Evolutionary conservation across 2,329 filamentous ascomycete species (phyloP), one percentile per base, ranked within the genome.

Genomic region (Zelopaecilomyces penicillatus): DNA sequence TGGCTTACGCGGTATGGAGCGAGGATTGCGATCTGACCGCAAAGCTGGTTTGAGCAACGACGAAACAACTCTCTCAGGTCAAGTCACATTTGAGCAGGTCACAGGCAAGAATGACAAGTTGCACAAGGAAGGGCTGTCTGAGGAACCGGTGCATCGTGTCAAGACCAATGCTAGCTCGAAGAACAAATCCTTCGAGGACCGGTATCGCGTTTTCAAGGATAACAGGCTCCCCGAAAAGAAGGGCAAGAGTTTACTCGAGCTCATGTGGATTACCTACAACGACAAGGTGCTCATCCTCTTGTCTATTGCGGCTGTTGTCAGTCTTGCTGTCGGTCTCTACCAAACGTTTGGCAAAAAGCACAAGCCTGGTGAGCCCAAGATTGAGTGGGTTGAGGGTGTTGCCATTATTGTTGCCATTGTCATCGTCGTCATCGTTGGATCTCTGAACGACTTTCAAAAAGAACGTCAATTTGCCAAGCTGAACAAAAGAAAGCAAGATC

Each of bases 221-320:
- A 90, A 90, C 58, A 71, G 78, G 37, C 66, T 90, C 32, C 85
- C 85, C 0, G 82, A 78, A 55, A 83, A 83, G 62, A 87, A 88
- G 65, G 76, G 82, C 37, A 89, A 88, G 67, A 83, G 70, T 51
- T 73, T 89, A 35, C 68, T 86, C 37, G 70, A 85, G 57, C 69
- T 90, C 36, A 84, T 87, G 64, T 89, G 85, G 85, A 85, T 89
- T 55, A 87, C 85, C 0, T 87, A 87, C 61, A 87, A 89, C 65
- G 85, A 90, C 71, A 90, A 89, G 61, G 82, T 90, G 4, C 68
- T 89, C 38, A 84, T 87, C 47, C 68, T 88, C 5, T 69, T 88
- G 44, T 85, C 82, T 0, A 69, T 76, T 40, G 85, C 85, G 37
- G 85, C 85, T 4, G 70, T 80, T 33, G 78, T 90, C 41, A 88